phyloP scores from a whole-genome alignment of 2,329 filamentous ascomycete species.

The Fusarium sp. region DNA sequence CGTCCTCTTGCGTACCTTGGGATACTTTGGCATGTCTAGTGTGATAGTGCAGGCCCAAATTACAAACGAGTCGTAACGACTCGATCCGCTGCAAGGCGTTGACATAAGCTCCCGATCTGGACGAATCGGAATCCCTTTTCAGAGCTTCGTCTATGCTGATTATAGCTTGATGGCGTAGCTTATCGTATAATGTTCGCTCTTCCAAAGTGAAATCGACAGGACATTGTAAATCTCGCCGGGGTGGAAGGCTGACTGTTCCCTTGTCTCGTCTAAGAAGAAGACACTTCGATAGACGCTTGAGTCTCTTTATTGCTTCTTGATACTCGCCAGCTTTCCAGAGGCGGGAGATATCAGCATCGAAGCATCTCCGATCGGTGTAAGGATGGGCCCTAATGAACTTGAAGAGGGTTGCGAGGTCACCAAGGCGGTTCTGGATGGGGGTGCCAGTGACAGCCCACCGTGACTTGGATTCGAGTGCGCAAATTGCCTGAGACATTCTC shows the following conservation, averaged over 20 bases:
- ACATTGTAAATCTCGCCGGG: constrained; percentile 52
- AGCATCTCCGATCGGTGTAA: constrained; percentile 48
- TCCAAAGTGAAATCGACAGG: constrained; percentile 55
- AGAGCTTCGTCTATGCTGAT: constrained; percentile 55
- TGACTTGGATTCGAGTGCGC: constrained; percentile 53
- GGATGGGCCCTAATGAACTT: constrained; percentile 61
- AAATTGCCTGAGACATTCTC: constrained; percentile 52
- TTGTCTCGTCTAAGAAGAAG: constrained; percentile 60
- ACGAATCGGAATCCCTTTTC: constrained; percentile 18
- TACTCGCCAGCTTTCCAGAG: constrained; percentile 58
- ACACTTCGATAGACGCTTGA: constrained; percentile 57
- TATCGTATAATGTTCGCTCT: constrained; percentile 57
- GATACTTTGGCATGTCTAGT: constrained; percentile 46
- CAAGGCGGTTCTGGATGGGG: constrained; percentile 63
- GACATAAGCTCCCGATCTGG: constrained; percentile 48
- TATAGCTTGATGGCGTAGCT: constrained; percentile 48
- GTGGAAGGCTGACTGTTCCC: constrained; percentile 56
- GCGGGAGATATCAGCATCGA: constrained; percentile 37
- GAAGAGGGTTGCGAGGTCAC: constrained; percentile 60
- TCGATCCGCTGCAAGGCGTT: constrained; percentile 64
- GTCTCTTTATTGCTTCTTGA: constrained; percentile 56
- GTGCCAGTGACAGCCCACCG: constrained; percentile 66
- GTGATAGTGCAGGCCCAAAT: constrained; percentile 60
- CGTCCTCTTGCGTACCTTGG: neutral
- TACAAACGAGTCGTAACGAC: constrained; percentile 61